Evolutionary conservation across 148 eudicot species (phyloP).

Genomic region (Linanthus parryae): DNA sequence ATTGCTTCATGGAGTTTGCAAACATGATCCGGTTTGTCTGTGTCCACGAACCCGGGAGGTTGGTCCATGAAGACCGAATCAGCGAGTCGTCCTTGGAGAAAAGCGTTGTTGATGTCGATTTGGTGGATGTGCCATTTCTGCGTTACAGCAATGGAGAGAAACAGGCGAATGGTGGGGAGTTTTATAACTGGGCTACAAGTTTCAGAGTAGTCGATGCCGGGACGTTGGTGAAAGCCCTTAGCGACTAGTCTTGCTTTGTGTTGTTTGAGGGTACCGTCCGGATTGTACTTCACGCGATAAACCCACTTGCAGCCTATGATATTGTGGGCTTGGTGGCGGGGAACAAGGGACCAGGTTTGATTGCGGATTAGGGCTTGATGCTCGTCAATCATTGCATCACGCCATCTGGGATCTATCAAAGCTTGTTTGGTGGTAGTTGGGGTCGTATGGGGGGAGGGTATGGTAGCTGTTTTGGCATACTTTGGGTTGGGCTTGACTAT

Average conservation of each 20-base stretch:
- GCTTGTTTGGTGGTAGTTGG: constrained; percentile 3
- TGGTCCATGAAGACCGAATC: too few relatives aligned
- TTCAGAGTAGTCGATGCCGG: constrained; percentile 7
- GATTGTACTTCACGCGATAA: not conserved
- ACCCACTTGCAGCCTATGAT: constrained; percentile 10
- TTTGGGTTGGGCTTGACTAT: too few relatives aligned
- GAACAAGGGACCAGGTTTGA: constrained; percentile 1
- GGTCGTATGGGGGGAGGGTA: not conserved
- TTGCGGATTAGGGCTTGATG: not conserved
- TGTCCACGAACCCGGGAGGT: too few relatives aligned
- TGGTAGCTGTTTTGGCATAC: constrained; percentile 5
- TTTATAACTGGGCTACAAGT: too few relatives aligned
- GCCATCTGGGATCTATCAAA: constrained; percentile 2
- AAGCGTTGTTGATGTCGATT: too few relatives aligned
- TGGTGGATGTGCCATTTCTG: too few relatives aligned
- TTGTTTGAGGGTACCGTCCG: constrained; percentile 7
- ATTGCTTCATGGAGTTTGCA: too few relatives aligned
- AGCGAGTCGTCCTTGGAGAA: too few relatives aligned
- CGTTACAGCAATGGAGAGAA: too few relatives aligned
- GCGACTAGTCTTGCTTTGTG: too few relatives aligned
- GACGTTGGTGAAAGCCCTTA: constrained; percentile 8
- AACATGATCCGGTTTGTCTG: too few relatives aligned
- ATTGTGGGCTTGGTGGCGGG: not conserved
- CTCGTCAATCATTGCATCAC: not conserved
- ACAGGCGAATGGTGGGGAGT: too few relatives aligned